phyloP scores from a whole-genome alignment of 1,139 yeast genomes.

The Suhomyces kunorum region DNA sequence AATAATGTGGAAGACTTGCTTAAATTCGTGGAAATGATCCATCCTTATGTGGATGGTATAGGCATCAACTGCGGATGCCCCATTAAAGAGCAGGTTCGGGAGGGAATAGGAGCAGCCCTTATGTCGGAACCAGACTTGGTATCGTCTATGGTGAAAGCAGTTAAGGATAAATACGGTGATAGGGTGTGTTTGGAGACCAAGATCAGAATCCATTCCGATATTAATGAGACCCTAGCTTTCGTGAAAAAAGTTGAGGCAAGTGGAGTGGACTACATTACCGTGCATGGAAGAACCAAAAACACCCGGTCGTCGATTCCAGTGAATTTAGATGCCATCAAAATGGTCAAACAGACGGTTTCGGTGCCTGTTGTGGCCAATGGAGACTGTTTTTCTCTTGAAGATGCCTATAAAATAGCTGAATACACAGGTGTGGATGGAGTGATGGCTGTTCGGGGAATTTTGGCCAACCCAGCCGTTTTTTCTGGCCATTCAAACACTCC shows the following conservation, averaged over 20 bases:
- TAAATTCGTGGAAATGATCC: constrained; percentile 84
- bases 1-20: constrained; percentile 82
- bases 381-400: constrained; percentile 74
- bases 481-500: constrained; percentile 74
- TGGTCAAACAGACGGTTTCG: constrained; percentile 57
- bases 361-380: constrained; percentile 96
- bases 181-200: constrained; percentile 80
- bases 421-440: constrained; percentile 85
- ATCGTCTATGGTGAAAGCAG: constrained; percentile 79
- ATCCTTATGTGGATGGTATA: constrained; percentile 88
- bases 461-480: constrained; percentile 85
- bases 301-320: constrained; percentile 86
- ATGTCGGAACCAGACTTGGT: constrained; percentile 84
- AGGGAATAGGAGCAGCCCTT: constrained; percentile 95
- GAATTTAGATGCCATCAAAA: constrained; percentile 75
- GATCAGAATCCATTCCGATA: constrained; percentile 80
- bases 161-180: constrained; percentile 71
- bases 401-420: constrained; percentile 60
- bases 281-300: constrained; percentile 86
- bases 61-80: constrained; percentile 99
- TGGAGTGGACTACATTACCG: constrained; percentile 92
- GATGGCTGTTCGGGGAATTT: constrained; percentile 91
- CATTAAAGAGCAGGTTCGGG: constrained; percentile 88
- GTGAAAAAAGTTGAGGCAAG: constrained; percentile 76
- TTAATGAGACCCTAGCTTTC: constrained; percentile 69